Evolutionary conservation across 2,329 filamentous ascomycete genomes (phyloP), one percentile per base, ranked within the genome.

Genomic region (Mollisia scopiformis): DNA sequence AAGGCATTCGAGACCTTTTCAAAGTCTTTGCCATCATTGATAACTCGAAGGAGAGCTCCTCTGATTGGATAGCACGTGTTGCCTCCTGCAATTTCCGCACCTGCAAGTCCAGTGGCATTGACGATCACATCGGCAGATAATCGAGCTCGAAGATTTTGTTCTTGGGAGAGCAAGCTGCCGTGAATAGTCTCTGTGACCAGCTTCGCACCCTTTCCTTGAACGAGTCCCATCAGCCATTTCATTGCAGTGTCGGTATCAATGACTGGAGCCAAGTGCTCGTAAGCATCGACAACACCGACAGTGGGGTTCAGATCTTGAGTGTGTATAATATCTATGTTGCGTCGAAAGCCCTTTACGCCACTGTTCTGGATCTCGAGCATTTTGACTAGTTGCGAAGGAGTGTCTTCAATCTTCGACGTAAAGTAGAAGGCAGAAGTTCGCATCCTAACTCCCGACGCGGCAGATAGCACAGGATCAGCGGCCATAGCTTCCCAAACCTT

Each of bases 241-340:
- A 61, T 61, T 8, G 25, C 23, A 14, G 11, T 52, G 28, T 61
- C 47, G 19, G 58, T 61, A 33, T 60, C 58, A 31, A 57, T 57
- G 6, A 57, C 25, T 16, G 53, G 58, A n/a, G 47, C 58, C 8
- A 57, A 35, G 50, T 41, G 53, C 47, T 61, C 53, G 21, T 57
- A 61, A 3, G 58, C 53, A 31, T 61, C 58, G 7, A 52, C 52
- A 30, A 19, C 49, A 10, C 56, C 56, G 11, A 8, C 23, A 19
- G 3, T 14, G 30, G 27, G 13, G 27, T 53, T 25, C 10, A 52
- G 25, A 19, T 35, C 30, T 13, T 31, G 31, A 4, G 25, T 28
- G 13, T 52, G 5, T 23, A 46, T 25, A 10, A 53, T 7, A 21
- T 23, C n/a, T 2, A n/a, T 6, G 37, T 35, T 25, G 5, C 50